Conservation (phyloP, 2,329 filamentous ascomycete genomes). For the Trichoderma pleuroti region DNA sequence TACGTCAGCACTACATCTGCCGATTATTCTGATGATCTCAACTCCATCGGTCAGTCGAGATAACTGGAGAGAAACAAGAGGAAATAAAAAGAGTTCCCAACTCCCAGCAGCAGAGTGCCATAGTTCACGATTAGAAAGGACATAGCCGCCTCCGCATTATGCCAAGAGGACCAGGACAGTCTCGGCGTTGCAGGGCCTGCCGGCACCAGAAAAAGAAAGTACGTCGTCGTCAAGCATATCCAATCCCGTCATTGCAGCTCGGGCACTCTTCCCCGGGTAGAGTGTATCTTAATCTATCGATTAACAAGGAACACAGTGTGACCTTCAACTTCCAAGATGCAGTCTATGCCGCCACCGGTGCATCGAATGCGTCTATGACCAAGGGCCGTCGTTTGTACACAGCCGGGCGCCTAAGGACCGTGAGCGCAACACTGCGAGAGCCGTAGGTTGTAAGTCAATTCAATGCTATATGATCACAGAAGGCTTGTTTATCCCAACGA, state of each 20-base stretch:
- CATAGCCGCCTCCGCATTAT: background rate
- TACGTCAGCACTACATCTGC: background rate
- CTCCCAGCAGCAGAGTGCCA: background rate
- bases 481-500: background rate
- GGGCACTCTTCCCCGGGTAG: background rate
- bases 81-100: background rate
- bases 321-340: background rate
- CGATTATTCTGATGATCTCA: background rate
- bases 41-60: background rate
- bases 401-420: background rate
- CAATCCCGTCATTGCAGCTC: background rate
- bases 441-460: background rate
- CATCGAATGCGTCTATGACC: background rate
- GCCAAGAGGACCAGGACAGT: background rate
- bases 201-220: background rate
- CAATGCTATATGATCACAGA: background rate
- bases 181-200: background rate
- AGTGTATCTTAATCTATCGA: background rate
- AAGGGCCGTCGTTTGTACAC: background rate
- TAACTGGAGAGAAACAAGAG: background rate
- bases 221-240: background rate
- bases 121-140: background rate
- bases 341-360: background rate
- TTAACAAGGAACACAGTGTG: background rate
- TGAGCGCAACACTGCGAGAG: background rate